Conservation (phyloP, 257 asterid genomes). For the Fraxinus anomala region DNA sequence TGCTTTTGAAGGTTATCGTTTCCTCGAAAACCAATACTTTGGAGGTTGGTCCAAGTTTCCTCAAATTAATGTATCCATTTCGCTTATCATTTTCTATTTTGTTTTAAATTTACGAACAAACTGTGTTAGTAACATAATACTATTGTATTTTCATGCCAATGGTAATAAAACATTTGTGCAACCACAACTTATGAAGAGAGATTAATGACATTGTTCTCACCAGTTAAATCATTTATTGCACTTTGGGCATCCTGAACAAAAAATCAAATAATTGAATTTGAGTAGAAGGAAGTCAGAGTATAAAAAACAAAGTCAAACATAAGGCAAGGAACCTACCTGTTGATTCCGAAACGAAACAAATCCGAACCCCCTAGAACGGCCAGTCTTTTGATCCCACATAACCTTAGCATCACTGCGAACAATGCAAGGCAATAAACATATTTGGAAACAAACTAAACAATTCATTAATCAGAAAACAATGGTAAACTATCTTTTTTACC, state of each 20-base stretch:
- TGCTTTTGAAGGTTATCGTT: not conserved
- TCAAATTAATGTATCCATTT: not conserved
- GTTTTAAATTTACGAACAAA: not conserved
- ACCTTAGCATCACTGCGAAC: constrained; percentile 84
- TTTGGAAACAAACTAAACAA: constrained; percentile 14
- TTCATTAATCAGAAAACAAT: constrained; percentile 10
- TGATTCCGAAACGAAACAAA: constrained; percentile 93
- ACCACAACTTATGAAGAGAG: not conserved
- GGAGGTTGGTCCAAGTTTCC: not conserved
- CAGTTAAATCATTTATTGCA: constrained; percentile 87
- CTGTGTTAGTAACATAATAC: not conserved
- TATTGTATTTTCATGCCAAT: not conserved
- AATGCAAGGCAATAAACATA: constrained; percentile 25
- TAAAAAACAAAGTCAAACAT: constrained; percentile 13
- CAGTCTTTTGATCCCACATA: constrained; percentile 98
- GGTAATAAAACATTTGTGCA: not conserved
- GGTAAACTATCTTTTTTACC: not conserved
- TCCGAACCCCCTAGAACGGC: constrained; percentile 96
- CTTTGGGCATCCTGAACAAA: constrained; percentile 84
- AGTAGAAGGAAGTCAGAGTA: constrained; percentile 10
- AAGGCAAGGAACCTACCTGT: constrained; percentile 50
- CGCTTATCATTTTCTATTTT: not conserved
- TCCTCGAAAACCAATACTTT: not conserved
- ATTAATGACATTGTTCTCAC: constrained; percentile 41
- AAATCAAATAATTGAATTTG: constrained; percentile 16